These are phyloP conservation scores for Aspergillus sclerotiicarbonarius DNA, from an alignment of 495 filamentous ascomycete genomes.

Conservation along the genomic window DNA sequence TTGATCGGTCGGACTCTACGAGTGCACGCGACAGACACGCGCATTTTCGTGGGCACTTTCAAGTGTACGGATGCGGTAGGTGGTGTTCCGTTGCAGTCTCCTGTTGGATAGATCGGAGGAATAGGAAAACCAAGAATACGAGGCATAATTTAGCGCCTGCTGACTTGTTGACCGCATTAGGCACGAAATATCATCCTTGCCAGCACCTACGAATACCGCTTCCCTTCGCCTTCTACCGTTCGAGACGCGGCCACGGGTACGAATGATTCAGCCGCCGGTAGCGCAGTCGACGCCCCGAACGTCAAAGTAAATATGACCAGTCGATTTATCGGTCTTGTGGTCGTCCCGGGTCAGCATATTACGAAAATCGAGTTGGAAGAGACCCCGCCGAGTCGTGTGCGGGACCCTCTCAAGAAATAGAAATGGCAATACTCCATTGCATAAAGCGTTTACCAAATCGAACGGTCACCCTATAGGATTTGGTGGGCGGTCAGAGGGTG, in stretches of 20 bases:
- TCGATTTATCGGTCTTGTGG: conserved; percentile 84
- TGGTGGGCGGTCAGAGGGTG: neutral
- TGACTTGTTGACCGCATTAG: conserved; percentile 39
- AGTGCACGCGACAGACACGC: conserved; percentile 75
- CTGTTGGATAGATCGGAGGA: neutral
- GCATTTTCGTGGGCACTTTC: conserved; percentile 86
- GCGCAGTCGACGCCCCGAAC: conserved; percentile 21
- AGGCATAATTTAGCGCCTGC: neutral
- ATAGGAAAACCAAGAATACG: conserved; percentile 7
- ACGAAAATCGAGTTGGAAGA: conserved; percentile 87
- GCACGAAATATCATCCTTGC: conserved; percentile 84
- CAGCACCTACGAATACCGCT: conserved; percentile 83
- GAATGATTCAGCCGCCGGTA: conserved; percentile 28
- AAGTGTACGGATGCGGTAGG: conserved; percentile 91
- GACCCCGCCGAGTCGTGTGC: conserved; percentile 28
- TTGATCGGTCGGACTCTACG: conserved; percentile 60
- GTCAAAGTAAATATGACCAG: conserved; percentile 72
- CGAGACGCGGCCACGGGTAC: conserved; percentile 42
- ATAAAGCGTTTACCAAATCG: neutral
- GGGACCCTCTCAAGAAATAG: conserved; percentile 22
- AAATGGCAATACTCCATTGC: neutral
- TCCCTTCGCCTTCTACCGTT: conserved; percentile 53
- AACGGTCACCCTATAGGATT: neutral
- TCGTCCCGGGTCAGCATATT: conserved; percentile 83
- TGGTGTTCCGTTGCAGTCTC: conserved; percentile 11